Base-by-base conservation (phyloP, 805 yeast genomes). In the Yamadazyma tumulicola region DNA sequence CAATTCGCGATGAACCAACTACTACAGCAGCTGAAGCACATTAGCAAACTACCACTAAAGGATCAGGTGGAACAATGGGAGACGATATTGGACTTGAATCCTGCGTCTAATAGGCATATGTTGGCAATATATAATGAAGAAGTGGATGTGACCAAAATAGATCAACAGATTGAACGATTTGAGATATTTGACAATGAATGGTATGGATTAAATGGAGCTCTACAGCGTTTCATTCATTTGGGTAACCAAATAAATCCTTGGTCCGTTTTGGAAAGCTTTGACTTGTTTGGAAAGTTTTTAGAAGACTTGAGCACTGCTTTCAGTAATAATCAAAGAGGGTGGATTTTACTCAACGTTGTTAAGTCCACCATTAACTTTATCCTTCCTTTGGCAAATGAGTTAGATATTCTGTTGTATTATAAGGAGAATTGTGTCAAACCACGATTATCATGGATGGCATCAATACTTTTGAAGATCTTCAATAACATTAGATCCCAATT, bases 391-490 rank as follows among this genome's bases (percentile, higher is more conserved):
- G 66, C 75, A 11, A 59, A 47, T 4, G 55, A 54, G 34, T 46
- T 67, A 17, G 73, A 67, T 54, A 34, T 45, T 43, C 52, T 64
- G 61, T 37, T 81, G 61, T 55, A 47, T 47, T 34, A 60, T 55
- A 47, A 55, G 59, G 61, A 74, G 63, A 59, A 50, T 43, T 41
- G 61, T 49, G 20, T 57, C 34, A 61, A 59, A 34, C 77, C 77
- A 6, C 46, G 81, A 37, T 49, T 72, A 25, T 61, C 74, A 5
- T 72, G 68, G 51, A 48, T 74, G 16, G 77, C 86, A 0, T 64
- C 79, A 4, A 55, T 76, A 2, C 58, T 81, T 12, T 60, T 82
- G 32, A 74, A 72, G 46, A 55, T 78, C 19, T 80, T 81, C 60
- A 81, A 81, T 47, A 68, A 78, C 33, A 74, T 77, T 24, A 64